Evolutionary conservation across 2,329 filamentous ascomycete genomes (phyloP), one percentile per base, ranked within the genome.

Genomic region (Phyllosticta citriasiana): DNA sequence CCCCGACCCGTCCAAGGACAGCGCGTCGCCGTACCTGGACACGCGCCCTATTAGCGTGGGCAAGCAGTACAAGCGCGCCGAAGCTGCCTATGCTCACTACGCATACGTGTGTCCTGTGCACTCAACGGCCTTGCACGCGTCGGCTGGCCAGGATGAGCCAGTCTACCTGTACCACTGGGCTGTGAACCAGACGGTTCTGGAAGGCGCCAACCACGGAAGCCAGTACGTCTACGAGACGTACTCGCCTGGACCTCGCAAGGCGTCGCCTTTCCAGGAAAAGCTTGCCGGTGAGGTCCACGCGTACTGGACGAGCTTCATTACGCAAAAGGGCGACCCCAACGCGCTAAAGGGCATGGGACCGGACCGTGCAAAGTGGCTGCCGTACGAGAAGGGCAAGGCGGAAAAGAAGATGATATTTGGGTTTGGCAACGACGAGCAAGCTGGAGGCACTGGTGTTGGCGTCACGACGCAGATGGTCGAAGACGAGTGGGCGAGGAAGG

Each of bases 61-160:
- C 1, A 64, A 74, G 4, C 82, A 86, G 68, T 87, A 81, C 73
- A 77, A 77, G 57, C 78, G 84, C 1, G 72, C 85, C 2, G 81
- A 84, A 65, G 80, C 82, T 9, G 83, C 82, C 0, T 88, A 88
- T 69, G 81, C 78, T 0, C 81, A 87, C 67, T 87, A 84, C 67
- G 84, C 83, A 0, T 87, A 87, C 67, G 81, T 86, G 55, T 82
- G 82, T 24, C 85, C 85, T 0, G 82, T 87, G 0, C 74, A 85
- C 2, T 83, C 87, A 68, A 84, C 82, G 0, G 84, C 81, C 0
- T 74, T 81, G 60, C 76, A 76, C 27, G 69, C 68, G 4, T 67
- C 68, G n/a, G 27, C 64, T 5, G 62, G 64, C 5, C 57, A 64
- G 14, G 65, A 70, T 22, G 67, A 63, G 59, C 73, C 65, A 65